A percentile compares a stretch with the other conserved stretches of the same genome.
phyloP scores from a whole-genome alignment of 2,329 filamentous ascomycete species.

The Aspergillus tubingensis region DNA sequence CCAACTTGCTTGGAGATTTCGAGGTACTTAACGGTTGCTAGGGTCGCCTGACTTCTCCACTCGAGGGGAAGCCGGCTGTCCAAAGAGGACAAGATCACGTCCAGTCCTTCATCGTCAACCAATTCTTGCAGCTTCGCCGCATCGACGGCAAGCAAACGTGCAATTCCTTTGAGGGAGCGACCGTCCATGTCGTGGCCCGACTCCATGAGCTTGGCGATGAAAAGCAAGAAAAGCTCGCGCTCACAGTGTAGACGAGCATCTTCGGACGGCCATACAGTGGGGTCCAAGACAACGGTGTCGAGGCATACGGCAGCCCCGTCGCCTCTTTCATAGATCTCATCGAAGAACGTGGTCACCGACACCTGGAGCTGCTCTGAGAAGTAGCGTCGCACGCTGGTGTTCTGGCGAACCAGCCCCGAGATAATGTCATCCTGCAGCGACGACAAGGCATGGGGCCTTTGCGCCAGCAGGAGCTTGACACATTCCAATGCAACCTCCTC shows the following conservation, averaged over 20 bases:
- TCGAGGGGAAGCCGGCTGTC: slow-evolving; percentile 76
- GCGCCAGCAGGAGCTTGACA: slow-evolving; percentile 45
- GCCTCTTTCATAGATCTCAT: slow-evolving; percentile 51
- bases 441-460: slow-evolving; percentile 39
- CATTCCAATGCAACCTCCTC: slow-evolving; percentile 46
- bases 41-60: slow-evolving; percentile 76
- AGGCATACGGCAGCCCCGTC: slow-evolving; percentile 51
- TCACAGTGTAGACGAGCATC: slow-evolving; percentile 47
- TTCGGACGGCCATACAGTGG: slow-evolving; percentile 49
- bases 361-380: slow-evolving; percentile 46
- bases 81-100: slow-evolving; percentile 81
- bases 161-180: slow-evolving; percentile 61
- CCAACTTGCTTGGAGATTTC: slow-evolving; percentile 74
- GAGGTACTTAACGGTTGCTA: slow-evolving; percentile 81
- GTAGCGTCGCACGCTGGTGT: slow-evolving; percentile 43
- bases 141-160: slow-evolving; percentile 59
- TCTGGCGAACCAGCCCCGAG: slow-evolving; percentile 48
- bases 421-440: slow-evolving; percentile 50
- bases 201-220: slow-evolving; percentile 87
- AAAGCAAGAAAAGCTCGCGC: slow-evolving; percentile 58
- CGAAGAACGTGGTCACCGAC: slow-evolving; percentile 51
- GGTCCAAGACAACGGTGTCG: slow-evolving; percentile 49
- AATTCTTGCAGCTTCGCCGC: slow-evolving; percentile 50
- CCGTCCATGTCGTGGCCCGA: slow-evolving; percentile 74
- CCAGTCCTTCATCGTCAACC: slow-evolving; percentile 71